phyloP scores from a whole-genome alignment of 805 yeast species.

The Cyberlindnera japonica region DNA sequence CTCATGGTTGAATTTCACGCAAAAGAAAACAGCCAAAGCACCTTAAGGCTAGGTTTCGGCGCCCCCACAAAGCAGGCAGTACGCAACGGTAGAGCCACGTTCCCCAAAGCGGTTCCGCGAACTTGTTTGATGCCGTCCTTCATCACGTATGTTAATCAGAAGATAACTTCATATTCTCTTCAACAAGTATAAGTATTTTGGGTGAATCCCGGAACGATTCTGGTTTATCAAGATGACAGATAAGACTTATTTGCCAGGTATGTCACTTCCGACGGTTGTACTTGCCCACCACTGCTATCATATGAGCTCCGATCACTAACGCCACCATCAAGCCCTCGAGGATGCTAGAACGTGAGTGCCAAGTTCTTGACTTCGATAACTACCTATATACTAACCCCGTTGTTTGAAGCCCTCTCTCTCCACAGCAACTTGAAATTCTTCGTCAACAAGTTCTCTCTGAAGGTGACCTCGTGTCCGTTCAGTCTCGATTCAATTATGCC shows the following conservation, averaged over 20 bases:
- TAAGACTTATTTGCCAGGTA: slow-evolving; percentile 22
- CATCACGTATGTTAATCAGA: too few relatives aligned
- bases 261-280: slow-evolving; percentile 1
- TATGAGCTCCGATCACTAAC: slow-evolving; percentile 1
- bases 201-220: too few relatives aligned
- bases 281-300: background rate
- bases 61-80: too few relatives aligned
- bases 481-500: slow-evolving; percentile 88
- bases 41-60: too few relatives aligned
- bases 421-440: slow-evolving; percentile 71
- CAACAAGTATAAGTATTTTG: too few relatives aligned
- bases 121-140: slow-evolving; percentile 1
- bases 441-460: slow-evolving; percentile 77
- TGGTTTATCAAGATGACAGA: slow-evolving; percentile 8
- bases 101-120: slow-evolving; percentile 1
- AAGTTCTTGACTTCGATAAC: background rate
- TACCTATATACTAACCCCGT: slow-evolving; percentile 4
- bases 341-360: slow-evolving; percentile 29
- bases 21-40: too few relatives aligned
- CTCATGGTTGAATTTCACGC: too few relatives aligned
- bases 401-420: slow-evolving; percentile 47
- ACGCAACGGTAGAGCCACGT: too few relatives aligned
- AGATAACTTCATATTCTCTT: too few relatives aligned
- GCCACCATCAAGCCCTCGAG: slow-evolving; percentile 22
- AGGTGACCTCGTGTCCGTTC: slow-evolving; percentile 74